phyloP scores from a whole-genome alignment of 176 grass and related monocot species.

The Aegilops sharonensis region DNA sequence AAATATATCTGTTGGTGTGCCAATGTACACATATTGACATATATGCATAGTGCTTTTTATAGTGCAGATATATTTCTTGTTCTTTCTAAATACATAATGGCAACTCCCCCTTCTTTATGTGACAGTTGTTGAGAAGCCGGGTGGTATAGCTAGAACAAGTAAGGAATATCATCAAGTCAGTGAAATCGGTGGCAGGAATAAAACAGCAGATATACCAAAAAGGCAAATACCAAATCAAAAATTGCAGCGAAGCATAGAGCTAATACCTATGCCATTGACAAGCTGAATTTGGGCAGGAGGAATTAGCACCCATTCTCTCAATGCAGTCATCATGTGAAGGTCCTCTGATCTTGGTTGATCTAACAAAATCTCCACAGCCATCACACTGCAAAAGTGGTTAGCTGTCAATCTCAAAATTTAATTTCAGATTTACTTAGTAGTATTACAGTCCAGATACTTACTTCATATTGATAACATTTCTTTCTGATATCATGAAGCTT shows the following conservation, averaged over 20 bases:
- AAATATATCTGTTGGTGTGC: not conserved
- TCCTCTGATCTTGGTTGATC: constrained; percentile 35
- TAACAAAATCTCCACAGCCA: constrained; percentile 51
- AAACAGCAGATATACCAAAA: not conserved
- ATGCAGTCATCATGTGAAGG: constrained; percentile 51
- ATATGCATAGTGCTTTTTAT: not conserved
- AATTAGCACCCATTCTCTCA: constrained; percentile 38
- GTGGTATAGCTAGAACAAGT: not conserved
- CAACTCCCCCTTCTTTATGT: not conserved
- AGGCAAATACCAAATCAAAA: not conserved
- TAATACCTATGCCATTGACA: constrained; percentile 67
- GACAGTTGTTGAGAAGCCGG: not conserved
- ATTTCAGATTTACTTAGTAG: not conserved
- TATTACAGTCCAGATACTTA: constrained; percentile 34
- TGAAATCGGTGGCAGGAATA: not conserved
- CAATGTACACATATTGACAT: not conserved
- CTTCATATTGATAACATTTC: constrained; percentile 35
- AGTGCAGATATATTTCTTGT: not conserved
- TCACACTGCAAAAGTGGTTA: constrained; percentile 46
- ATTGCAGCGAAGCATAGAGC: constrained; percentile 13
- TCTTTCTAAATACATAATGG: not conserved
- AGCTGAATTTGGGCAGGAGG: constrained; percentile 31
- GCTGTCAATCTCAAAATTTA: constrained; percentile 27
- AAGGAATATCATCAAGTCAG: not conserved
- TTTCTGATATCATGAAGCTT: constrained; percentile 39